Conservation (phyloP, 2,329 filamentous ascomycete genomes). For the Aspergillus sp. region DNA sequence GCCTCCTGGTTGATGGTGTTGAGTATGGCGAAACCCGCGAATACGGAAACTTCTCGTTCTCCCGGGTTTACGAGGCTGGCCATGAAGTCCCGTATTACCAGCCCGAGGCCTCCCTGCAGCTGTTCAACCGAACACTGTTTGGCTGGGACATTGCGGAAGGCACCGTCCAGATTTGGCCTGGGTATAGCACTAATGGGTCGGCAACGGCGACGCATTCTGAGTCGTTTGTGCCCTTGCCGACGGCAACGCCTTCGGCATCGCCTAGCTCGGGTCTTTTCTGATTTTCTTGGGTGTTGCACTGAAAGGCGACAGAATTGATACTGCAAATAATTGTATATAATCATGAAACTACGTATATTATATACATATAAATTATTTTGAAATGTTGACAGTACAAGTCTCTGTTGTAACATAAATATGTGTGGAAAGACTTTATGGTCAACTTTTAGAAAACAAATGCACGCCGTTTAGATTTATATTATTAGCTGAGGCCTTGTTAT, state of each 20-base stretch:
- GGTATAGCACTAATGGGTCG: conserved; percentile 44
- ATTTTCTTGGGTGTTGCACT: neutral
- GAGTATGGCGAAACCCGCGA: conserved; percentile 72
- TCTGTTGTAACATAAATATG: neutral
- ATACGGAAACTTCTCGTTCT: conserved; percentile 71
- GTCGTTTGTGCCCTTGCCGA: conserved; percentile 36
- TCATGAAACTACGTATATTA: neutral
- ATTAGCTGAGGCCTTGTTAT: neutral
- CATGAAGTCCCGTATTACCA: conserved; percentile 61
- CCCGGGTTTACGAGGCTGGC: conserved; percentile 65
- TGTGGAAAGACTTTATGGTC: neutral
- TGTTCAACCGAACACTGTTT: conserved; percentile 62
- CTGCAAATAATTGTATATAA: neutral
- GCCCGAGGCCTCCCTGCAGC: conserved; percentile 58
- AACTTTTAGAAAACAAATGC: no score
- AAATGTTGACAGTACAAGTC: no score
- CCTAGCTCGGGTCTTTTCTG: conserved; percentile 5
- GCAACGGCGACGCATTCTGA: conserved; percentile 48
- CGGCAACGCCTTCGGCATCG: conserved; percentile 6
- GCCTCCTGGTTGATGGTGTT: conserved; percentile 66
- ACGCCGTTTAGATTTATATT: no score
- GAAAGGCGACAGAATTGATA: no score
- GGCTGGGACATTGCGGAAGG: conserved; percentile 59
- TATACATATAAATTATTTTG: neutral
- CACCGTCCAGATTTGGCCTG: conserved; percentile 28